Percentiles rank a stretch among this genome's conserved stretches.
Evolutionary conservation across 352 stramenopile genomes (phyloP).

Genomic region (Globisporangium spinosum): DNA sequence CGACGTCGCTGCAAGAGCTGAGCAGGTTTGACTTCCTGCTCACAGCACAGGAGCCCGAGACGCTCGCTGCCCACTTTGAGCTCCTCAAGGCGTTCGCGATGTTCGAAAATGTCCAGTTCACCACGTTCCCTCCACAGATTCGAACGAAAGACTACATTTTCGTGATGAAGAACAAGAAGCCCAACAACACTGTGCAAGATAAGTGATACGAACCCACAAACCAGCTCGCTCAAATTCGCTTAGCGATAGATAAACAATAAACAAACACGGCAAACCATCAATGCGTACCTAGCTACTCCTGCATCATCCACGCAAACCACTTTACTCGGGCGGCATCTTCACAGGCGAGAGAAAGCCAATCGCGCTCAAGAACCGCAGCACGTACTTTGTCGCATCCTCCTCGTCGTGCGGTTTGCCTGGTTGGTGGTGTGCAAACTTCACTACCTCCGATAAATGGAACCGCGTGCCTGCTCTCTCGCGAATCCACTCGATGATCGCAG

Average conservation of each 20-base stretch:
- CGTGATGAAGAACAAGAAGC: conserved; percentile 46
- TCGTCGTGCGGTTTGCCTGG: conserved; percentile 4
- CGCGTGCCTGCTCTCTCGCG: conserved; percentile 18
- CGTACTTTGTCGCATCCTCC: conserved; percentile 31
- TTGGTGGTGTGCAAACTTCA: conserved; percentile 5
- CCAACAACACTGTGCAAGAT: background rate
- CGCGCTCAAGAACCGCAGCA: conserved; percentile 51
- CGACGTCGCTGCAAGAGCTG: conserved; percentile 45
- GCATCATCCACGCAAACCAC: background rate
- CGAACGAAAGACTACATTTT: conserved; percentile 50
- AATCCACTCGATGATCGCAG: conserved; percentile 53
- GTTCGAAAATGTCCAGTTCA: conserved; percentile 42
- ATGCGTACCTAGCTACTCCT: background rate
- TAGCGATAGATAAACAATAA: background rate
- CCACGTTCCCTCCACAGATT: conserved; percentile 35
- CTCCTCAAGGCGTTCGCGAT: conserved; percentile 42
- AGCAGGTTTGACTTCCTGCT: conserved; percentile 61
- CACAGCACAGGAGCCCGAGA: conserved; percentile 36
- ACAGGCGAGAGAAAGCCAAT: conserved; percentile 43
- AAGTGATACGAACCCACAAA: conserved; percentile 1
- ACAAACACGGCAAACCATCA: conserved; percentile 1
- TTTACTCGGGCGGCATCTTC: conserved; percentile 20
- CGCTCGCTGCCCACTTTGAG: conserved; percentile 40
- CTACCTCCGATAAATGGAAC: conserved; percentile 7
- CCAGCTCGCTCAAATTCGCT: background rate